Conservation (phyloP, 441 rosid species). For the Gossypium schwendimanii region DNA sequence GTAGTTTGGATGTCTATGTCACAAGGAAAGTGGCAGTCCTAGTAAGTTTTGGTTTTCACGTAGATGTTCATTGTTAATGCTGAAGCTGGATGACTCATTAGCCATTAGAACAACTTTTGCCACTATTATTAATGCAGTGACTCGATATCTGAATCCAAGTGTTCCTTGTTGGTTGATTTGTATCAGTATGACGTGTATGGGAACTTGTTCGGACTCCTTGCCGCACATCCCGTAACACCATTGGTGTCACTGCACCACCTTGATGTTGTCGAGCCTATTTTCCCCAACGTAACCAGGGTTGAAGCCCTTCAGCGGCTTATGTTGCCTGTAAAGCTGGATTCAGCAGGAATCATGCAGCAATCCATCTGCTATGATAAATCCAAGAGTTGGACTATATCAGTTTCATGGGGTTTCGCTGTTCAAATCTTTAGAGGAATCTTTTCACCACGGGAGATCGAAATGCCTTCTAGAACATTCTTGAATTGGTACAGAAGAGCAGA, state of each 20-base stretch:
- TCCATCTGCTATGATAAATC: constrained; percentile 80
- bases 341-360: constrained; percentile 85
- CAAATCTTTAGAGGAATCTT: constrained; percentile 76
- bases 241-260: constrained; percentile 85
- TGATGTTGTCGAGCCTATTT: constrained; percentile 86
- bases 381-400: constrained; percentile 70
- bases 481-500: constrained; percentile 91
- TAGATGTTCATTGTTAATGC: neutral
- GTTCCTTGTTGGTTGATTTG: neutral
- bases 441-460: constrained; percentile 84
- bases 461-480: constrained; percentile 92
- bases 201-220: constrained; percentile 82
- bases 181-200: constrained; percentile 94
- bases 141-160: constrained; percentile 12
- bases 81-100: neutral
- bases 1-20: constrained; percentile 1
- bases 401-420: constrained; percentile 92
- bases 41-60: neutral
- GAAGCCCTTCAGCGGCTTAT: constrained; percentile 55
- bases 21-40: neutral
- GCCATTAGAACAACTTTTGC: neutral
- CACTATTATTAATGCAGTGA: neutral
- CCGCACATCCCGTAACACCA: constrained; percentile 86
- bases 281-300: constrained; percentile 75
- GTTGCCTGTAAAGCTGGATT: constrained; percentile 64